phyloP scores from a whole-genome alignment of 2,329 filamentous ascomycete genomes.

The Beauveria sp. region DNA sequence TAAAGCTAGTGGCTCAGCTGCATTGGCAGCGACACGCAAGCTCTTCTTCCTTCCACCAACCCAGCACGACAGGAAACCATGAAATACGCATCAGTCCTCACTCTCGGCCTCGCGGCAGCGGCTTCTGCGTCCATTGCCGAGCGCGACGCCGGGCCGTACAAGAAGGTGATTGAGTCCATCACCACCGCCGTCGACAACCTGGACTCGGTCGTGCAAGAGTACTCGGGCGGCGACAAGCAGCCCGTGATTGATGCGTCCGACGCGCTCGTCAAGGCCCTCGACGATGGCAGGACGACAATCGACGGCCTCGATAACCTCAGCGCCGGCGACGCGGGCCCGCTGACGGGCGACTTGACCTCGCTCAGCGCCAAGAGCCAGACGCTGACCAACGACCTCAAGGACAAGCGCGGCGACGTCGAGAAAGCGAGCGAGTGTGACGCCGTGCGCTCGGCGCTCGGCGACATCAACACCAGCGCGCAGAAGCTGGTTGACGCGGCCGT shows the following conservation, averaged over 20 bases:
- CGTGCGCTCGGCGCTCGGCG: not conserved
- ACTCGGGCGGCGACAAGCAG: conserved; percentile 3
- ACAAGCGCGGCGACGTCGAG: conserved; percentile 6
- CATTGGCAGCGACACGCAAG: not conserved
- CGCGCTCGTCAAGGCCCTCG: conserved; percentile 7
- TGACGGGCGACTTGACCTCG: not conserved
- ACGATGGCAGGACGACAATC: conserved; percentile 6
- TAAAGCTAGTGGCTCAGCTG: not conserved
- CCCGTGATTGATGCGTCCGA: conserved; percentile 6
- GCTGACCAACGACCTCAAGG: conserved; percentile 14
- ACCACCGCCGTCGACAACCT: conserved; percentile 2
- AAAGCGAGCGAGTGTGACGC: conserved; percentile 6
- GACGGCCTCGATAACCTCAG: not conserved
- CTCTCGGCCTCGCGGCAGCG: not conserved
- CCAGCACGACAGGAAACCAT: not conserved
- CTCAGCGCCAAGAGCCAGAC: conserved; percentile 9
- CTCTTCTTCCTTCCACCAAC: not conserved
- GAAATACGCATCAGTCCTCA: not conserved
- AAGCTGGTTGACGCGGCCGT: not conserved
- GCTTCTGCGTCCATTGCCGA: conserved; percentile 3
- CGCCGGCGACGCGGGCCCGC: not conserved
- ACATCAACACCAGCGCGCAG: conserved; percentile 6
- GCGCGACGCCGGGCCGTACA: conserved; percentile 8
- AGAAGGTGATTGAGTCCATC: conserved; percentile 8
- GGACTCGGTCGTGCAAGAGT: conserved; percentile 4